Conservation (phyloP, 495 filamentous ascomycete species). For the Pseudevernia furfuracea region DNA sequence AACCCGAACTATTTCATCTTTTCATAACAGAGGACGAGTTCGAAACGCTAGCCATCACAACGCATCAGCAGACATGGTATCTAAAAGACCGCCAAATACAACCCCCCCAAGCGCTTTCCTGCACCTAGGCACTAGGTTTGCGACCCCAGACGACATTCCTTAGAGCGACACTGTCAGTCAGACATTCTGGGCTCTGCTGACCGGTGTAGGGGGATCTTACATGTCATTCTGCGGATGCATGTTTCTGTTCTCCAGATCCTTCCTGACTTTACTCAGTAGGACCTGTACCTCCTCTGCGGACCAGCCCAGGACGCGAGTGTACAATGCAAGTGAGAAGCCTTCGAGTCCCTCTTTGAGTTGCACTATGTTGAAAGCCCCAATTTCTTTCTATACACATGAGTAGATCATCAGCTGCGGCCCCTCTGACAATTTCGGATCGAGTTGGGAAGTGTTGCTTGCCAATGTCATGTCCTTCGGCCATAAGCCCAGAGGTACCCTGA, state of each 20-base stretch:
- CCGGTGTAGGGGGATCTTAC: slow-evolving; percentile 4
- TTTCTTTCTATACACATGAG: slow-evolving; percentile 15
- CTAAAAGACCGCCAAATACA: not conserved
- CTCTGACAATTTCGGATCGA: not conserved
- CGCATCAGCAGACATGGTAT: not conserved
- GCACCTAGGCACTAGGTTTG: not conserved
- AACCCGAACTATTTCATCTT: not conserved
- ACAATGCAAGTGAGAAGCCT: slow-evolving; percentile 39
- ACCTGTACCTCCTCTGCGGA: slow-evolving; percentile 47
- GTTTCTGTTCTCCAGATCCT: slow-evolving; percentile 42
- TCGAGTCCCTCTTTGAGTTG: slow-evolving; percentile 39
- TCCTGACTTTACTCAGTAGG: slow-evolving; percentile 46
- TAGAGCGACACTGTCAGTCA: not conserved
- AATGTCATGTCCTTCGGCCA: slow-evolving; percentile 30
- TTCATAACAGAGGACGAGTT: not conserved
- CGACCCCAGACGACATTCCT: slow-evolving; percentile 1
- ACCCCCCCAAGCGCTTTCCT: not conserved
- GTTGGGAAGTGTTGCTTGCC: slow-evolving; percentile 1
- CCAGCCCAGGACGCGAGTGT: slow-evolving; percentile 50
- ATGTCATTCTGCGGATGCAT: slow-evolving; percentile 35
- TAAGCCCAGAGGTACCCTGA: slow-evolving; percentile 26
- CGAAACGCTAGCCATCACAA: not conserved
- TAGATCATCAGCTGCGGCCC: not conserved
- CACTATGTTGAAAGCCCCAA: slow-evolving; percentile 31
- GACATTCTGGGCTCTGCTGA: not conserved